Base-by-base conservation (phyloP, 2,329 filamentous ascomycete genomes). In the Aspergillus novoparasiticus region DNA sequence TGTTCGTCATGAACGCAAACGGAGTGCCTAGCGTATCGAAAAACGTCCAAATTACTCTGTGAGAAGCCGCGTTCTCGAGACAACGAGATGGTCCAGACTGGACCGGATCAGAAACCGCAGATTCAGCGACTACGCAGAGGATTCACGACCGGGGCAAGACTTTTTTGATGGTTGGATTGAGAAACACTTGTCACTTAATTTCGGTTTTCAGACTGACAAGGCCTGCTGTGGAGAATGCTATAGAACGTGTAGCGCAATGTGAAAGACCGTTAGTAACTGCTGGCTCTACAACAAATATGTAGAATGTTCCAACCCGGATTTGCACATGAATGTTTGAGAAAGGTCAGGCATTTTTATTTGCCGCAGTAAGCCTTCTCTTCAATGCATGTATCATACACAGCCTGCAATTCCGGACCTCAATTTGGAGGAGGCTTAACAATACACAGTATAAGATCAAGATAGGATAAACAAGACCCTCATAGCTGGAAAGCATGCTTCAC, bases 1-100 rank as follows among this genome's bases (percentile, higher is more conserved):
- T 87, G 14, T 87, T 86, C 69, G 83, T 79, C 0, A 71, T 85
- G 30, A 75, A 81, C 61, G 62, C 68, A 19, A 32, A 39, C 4
- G 84, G 84, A 0, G 80, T 81, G 2, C 84, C 83, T 0, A 84
- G 81, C 65, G 64, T 83, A 16, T 58, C 59, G 16, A 57, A 58
- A 45, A 61, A 48, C 23, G 45, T 48, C 23, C 45, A 48, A 26
- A 26, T 48, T 26, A 48, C 45, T 8, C 23, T 48, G 23, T 48
- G 14, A 48, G 45, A 8, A 41, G 19, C 19, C 6, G 16, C 8
- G 8, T n/a, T 19, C 16, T 19, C 39, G 16, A 41, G 39, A 41
- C 16, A 41, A n/a, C 39, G 16, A 41, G 34, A 36, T 36, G 34
- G 14, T 36, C 14, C 6, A 6, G 14, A 36, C 14, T 16, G 34